Base-by-base conservation (phyloP, 1,284 basidiomycete genomes). In the Sanghuangporus sanghuang region DNA sequence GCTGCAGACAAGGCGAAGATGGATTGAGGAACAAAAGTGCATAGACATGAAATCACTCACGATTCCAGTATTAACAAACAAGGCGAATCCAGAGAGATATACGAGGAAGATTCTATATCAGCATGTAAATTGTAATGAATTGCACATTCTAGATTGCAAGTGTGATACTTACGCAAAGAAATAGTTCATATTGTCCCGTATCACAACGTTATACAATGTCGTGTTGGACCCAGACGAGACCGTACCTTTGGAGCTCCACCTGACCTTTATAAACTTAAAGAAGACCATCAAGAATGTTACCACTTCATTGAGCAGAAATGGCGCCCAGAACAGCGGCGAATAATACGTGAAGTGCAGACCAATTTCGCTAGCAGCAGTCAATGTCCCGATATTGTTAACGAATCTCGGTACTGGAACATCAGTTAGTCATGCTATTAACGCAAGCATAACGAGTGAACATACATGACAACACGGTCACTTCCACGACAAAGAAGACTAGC, bases 181-280 rank as follows among this genome's bases (percentile, higher is more conserved):
- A 50, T 49, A 59, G 1, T 35, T 21, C 9, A 59, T 59, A 35
- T 59, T 59, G 16, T 59, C 58, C 21, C 58, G 44, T 38, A 50
- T 39, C 21, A 59, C 46, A 18, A 50, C 35, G 6, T 50, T 46
- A 23, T n/a, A 32, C 12, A 59, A 35, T 6, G 58, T 14, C 23
- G 12, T 8, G 27, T 32, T 27, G 27, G 16, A 12, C 35, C 46
- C 23, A 23, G 23, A 23, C 23, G 23, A 23, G 23, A 23, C 46
- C 40, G 18, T 14, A 18, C 39, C 40, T 2, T 23, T 35, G 39
- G 57, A 32, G 9, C 11, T n/a, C n/a, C 9, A 12, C 11, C 12
- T n/a, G n/a, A 4, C 38, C 23, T 27, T 35, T 21, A n/a, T 21
- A 5, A 21, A 48, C 32, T 52, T 59, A 12, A 8, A n/a, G 5